A percentile compares a stretch with the other conserved stretches of the same genome.
phyloP scores from a whole-genome alignment of 352 stramenopile genomes.

The Pythium biforme region DNA sequence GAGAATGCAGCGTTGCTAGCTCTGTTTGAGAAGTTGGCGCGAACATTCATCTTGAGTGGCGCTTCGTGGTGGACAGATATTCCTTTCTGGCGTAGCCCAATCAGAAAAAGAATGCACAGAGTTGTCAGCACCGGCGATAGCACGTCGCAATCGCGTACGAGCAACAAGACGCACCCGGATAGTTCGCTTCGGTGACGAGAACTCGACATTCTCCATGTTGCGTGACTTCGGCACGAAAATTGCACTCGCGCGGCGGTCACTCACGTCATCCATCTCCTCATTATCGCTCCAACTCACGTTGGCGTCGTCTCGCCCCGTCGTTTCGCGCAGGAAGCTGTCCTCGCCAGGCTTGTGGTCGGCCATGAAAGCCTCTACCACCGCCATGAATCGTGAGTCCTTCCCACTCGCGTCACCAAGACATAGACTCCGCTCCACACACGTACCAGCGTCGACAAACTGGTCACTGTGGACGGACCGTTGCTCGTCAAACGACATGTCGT shows the following conservation, averaged over 20 bases:
- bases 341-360: slow-evolving; percentile 14
- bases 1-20: slow-evolving; percentile 12
- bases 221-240: slow-evolving; percentile 77
- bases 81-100: slow-evolving; percentile 7
- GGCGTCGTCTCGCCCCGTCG: slow-evolving; percentile 13
- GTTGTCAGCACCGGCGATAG: too few relatives aligned
- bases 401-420: too few relatives aligned
- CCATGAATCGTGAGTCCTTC: too few relatives aligned
- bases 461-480: slow-evolving; percentile 37
- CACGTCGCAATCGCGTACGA: too few relatives aligned
- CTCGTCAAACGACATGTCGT: slow-evolving; percentile 3
- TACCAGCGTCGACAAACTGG: slow-evolving; percentile 75
- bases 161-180: slow-evolving; percentile 2
- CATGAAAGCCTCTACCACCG: slow-evolving; percentile 24
- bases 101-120: too few relatives aligned
- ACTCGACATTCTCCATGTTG: slow-evolving; percentile 68
- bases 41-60: neutral
- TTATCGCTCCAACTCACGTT: slow-evolving; percentile 31
- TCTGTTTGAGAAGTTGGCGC: neutral
- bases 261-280: slow-evolving; percentile 24
- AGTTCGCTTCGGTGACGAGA: slow-evolving; percentile 43
- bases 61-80: neutral
- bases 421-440: slow-evolving; percentile 20
- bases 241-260: slow-evolving; percentile 42
- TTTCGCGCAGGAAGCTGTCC: slow-evolving; percentile 30